Base-by-base conservation (phyloP, 768 basidiomycete species). In the Aureoboletus auriporus region DNA sequence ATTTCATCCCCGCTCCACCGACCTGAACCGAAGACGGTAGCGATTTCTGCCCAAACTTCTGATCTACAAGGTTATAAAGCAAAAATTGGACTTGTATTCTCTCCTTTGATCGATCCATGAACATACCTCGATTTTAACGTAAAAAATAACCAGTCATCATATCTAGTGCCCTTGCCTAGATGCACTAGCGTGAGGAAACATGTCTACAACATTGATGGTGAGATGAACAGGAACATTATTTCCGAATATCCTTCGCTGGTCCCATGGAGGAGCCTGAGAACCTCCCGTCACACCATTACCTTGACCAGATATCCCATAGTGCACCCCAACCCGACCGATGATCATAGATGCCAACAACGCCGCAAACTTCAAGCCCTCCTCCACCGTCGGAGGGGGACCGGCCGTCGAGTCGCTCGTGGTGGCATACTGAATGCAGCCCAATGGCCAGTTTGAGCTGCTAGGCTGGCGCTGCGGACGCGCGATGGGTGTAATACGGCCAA, bases 291-390 rank as follows among this genome's bases (percentile, higher is more conserved):
- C 41, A 8, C n/a, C 71, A 72, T 5, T 42, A 35, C 26, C 20
- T 23, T 16, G 29, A 17, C 36, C 33, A 13, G n/a, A 61, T 53
- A 58, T 33, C 17, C 42, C 49, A 59, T 55, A 69, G 13, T 56
- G 58, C 4, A 61, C 53, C 1, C 59, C 65, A 26, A 74, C 36
- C 10, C 59, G 62, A 20, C 72, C 67, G 4, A 79, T 47, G 5
- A 80, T 50, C 11, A 67, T 70, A 1, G 71, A 75, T 4, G 70
- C 69, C 27, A 84, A 67, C 2, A 80, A 51, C 0, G 69, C 81
- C 3, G 73, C 76, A 1, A 78, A 76, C 42, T 75, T 69, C 1
- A 78, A 74, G 6, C 77, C 81, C 73, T 80, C 80, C 4, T 59
- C 63, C 14, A 57, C 56, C 1, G 76, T 82, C 8, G 75, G 67